Conservation (phyloP, 208 protist genomes). For the Porcisia deanei region DNA sequence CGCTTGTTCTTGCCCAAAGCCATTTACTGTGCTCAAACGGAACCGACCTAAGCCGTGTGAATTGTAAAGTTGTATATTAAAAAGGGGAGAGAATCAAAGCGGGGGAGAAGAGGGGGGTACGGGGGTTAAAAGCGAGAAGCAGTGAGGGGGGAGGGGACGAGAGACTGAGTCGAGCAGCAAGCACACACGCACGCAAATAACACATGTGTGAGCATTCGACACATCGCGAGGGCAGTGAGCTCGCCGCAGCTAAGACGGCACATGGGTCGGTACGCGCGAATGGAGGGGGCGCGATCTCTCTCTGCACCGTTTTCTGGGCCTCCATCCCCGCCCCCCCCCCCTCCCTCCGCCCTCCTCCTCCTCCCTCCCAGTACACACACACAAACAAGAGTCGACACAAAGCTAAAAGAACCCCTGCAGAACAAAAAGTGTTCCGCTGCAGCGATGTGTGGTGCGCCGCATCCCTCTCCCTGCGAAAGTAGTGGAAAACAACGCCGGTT, state of each 20-base stretch:
- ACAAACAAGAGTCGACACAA: not conserved
- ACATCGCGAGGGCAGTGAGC: no score
- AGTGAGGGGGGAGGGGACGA: not conserved
- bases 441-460: no score
- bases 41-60: not conserved
- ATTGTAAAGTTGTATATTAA: not conserved
- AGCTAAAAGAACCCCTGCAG: no score
- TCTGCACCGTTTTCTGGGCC: no score
- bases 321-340: not conserved
- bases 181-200: not conserved
- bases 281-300: not conserved
- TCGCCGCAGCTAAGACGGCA: no score
- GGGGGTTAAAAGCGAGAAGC: not conserved
- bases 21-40: slow-evolving; percentile 11
- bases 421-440: no score
- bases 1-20: slow-evolving; percentile 96
- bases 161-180: not conserved
- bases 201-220: no score
- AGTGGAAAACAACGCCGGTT: no score
- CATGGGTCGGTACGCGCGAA: not conserved
- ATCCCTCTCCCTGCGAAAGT: no score
- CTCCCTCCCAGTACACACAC: not conserved
- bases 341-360: not conserved
- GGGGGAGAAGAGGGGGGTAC: not conserved
- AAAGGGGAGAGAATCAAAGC: not conserved